These are phyloP conservation scores for Magnusiomyces ingens DNA, from an alignment of 1,139 yeast species.

Conservation along the genomic window DNA sequence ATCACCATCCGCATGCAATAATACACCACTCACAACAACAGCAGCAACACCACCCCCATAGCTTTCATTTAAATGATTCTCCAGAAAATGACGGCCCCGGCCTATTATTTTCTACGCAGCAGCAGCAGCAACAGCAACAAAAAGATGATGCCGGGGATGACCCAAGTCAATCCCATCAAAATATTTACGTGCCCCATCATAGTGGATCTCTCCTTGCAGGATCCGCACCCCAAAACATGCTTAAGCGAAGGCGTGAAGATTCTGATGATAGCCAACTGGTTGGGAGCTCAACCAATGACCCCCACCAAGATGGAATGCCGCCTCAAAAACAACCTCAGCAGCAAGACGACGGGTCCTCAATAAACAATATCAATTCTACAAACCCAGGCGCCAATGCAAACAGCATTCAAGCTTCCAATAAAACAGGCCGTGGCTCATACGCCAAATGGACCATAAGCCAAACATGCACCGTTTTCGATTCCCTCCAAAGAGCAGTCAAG, in stretches of 20 bases:
- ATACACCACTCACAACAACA: neutral
- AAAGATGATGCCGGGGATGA: no score
- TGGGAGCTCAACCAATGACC: neutral
- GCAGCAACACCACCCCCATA: no score
- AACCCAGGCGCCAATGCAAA: neutral
- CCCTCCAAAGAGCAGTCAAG: neutral
- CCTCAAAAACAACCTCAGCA: neutral
- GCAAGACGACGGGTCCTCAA: neutral
- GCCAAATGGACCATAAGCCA: conserved; percentile 4
- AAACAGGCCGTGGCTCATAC: conserved; percentile 1
- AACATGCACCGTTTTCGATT: conserved; percentile 1
- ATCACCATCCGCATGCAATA: neutral
- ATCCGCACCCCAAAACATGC: no score
- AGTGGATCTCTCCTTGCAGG: no score
- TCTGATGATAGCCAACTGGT: neutral
- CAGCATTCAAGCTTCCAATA: neutral
- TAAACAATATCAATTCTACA: neutral
- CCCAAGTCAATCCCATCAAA: no score
- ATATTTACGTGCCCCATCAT: no score
- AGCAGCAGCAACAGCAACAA: no score
- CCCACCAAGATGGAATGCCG: no score
- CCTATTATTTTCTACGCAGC: no score
- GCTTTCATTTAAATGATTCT: neutral
- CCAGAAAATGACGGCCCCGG: neutral
- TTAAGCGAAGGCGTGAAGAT: neutral